A percentile compares a stretch with the other conserved stretches of the same genome.
Conservation (phyloP, 805 yeast species). For the Candida broadrunensis region DNA sequence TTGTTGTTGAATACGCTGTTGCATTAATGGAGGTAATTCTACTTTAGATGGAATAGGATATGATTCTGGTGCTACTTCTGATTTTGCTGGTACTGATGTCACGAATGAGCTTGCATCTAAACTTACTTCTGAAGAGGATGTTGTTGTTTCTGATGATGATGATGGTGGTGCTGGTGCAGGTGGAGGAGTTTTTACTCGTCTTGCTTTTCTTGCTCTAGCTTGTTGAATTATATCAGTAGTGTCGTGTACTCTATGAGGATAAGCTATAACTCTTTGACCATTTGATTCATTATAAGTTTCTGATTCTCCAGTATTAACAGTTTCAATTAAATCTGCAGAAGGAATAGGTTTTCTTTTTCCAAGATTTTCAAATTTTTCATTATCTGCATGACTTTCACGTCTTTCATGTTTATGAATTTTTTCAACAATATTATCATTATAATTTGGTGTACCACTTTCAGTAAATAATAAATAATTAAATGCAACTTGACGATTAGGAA, state of each 20-base stretch:
- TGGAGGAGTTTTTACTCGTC: too few species aligned
- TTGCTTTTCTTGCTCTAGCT: not conserved
- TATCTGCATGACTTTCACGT: too few species aligned
- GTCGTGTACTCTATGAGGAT: constrained; percentile 1
- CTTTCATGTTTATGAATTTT: not conserved
- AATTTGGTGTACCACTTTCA: constrained; percentile 3
- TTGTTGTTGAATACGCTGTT: not conserved
- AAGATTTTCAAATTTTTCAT: not conserved
- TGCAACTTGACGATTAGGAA: constrained; percentile 11
- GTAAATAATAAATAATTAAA: constrained; percentile 9
- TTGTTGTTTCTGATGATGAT: too few species aligned
- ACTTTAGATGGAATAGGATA: too few species aligned
- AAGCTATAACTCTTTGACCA: not conserved
- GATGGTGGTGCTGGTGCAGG: too few species aligned
- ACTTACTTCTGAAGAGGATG: too few species aligned
- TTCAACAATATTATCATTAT: not conserved
- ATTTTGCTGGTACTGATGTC: too few species aligned
- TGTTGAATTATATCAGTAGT: too few species aligned
- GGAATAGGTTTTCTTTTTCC: not conserved
- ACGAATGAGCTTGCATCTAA: too few species aligned
- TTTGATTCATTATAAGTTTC: not conserved
- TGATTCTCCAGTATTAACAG: not conserved
- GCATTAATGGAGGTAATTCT: too few species aligned
- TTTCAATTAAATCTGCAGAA: too few species aligned
- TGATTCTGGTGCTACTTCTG: too few species aligned